Evolutionary conservation across 2,329 filamentous ascomycete genomes (phyloP), one percentile per base, ranked within the genome.

Genomic region (Diaporthe eres): DNA sequence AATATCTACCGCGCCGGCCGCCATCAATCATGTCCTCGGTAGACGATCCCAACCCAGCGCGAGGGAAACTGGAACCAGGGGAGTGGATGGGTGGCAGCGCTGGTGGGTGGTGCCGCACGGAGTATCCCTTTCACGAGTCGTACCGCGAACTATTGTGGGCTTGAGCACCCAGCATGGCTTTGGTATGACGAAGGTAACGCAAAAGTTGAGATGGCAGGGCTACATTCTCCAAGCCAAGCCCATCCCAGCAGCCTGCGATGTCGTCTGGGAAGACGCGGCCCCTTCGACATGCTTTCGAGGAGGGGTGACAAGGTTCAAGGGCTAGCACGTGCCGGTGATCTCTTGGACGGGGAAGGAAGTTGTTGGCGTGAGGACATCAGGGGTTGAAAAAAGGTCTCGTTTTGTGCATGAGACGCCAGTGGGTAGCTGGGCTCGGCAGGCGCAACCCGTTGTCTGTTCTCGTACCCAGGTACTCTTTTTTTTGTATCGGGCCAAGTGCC

Each of bases 191-290:
- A 55, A 70, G 65, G 49, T 22, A 70, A 55, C 65, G 13, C 49
- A 42, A 42, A 70, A 70, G 65, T 55, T 55, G 34, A 55, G 65
- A 70, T 70, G 65, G 37, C 65, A 70, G 65, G 65, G 65, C 65
- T 42, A 4, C 49, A 9, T 68, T 42, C 65, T 70, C 65, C 65
- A 42, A 55, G 65, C 49, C 65, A 42, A 55, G 65, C 49, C 47
- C 47, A 70, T 19, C 65, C 49, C 65, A 68, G 65, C 47, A 53
- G 25, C 15, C 49, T 28, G 13, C 34, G 31, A 39, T 28, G 47
- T 34, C 47, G 31, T 3, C 22, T 68, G 47, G 65, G 65, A 68
- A 53, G 63, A 28, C 34, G 65, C 65, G 65, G 63, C 13, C 44
- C 65, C 25, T 63, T 53, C 13, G 63, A 68, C 61, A 68, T 68